Conservation (phyloP, 2,329 filamentous ascomycete genomes). For the Fusarium xyrophilum region DNA sequence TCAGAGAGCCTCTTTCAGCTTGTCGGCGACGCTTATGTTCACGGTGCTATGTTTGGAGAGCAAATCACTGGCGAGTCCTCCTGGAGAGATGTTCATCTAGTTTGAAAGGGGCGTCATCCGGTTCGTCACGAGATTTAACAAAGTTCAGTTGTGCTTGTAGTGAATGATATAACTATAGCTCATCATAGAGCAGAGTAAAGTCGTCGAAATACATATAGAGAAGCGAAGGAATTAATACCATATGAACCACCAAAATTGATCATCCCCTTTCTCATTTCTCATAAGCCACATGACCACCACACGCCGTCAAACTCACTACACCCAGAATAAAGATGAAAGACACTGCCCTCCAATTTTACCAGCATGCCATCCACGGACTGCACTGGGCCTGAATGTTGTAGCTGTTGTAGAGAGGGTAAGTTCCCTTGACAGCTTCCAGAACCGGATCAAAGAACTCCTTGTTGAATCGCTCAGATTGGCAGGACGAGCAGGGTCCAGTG, state of each 20-base stretch:
- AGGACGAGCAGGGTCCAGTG: slow-evolving; percentile 47
- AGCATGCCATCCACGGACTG: slow-evolving; percentile 49
- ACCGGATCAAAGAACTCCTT: slow-evolving; percentile 49
- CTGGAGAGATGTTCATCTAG: slow-evolving; percentile 24
- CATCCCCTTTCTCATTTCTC: slow-evolving; percentile 4
- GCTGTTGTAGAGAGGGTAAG: slow-evolving; percentile 49
- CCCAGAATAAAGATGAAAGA: not conserved
- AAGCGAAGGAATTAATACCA: slow-evolving; percentile 28
- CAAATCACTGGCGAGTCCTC: slow-evolving; percentile 8
- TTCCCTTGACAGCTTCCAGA: slow-evolving; percentile 48
- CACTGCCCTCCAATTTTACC: not conserved
- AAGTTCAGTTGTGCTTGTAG: not conserved
- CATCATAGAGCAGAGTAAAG: slow-evolving; percentile 24
- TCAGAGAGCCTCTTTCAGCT: slow-evolving; percentile 20
- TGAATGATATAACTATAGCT: not conserved
- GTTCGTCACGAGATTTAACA: not conserved
- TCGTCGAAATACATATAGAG: slow-evolving; percentile 29
- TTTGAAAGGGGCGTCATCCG: not conserved
- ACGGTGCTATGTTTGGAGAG: slow-evolving; percentile 33
- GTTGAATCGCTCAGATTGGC: slow-evolving; percentile 48
- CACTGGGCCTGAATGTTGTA: slow-evolving; percentile 50
- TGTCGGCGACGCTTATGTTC: slow-evolving; percentile 25
- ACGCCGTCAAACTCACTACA: slow-evolving; percentile 12
- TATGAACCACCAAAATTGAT: slow-evolving; percentile 29
- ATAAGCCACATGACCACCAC: slow-evolving; percentile 6